Conservation (phyloP, 352 stramenopile species). For the Globisporangium megalacanthum region DNA sequence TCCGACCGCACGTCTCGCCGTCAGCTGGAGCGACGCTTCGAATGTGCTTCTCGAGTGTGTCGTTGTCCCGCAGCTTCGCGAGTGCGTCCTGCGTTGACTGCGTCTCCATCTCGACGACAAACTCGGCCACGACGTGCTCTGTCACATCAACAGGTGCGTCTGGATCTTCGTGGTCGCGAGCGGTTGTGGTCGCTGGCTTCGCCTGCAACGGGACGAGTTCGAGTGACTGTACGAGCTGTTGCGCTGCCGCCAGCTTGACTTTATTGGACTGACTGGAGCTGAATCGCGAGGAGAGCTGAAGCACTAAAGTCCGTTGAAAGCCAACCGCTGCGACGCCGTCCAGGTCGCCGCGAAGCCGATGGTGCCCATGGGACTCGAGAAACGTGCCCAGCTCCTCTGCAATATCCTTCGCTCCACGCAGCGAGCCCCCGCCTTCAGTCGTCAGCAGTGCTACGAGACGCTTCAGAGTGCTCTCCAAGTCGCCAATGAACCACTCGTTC, state of each 20-base stretch:
- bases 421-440: slow-evolving; percentile 8
- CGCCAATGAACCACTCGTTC: slow-evolving; percentile 19
- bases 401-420: slow-evolving; percentile 19
- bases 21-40: slow-evolving; percentile 10
- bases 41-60: slow-evolving; percentile 14
- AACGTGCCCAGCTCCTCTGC: slow-evolving; percentile 7
- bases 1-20: slow-evolving; percentile 10
- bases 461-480: slow-evolving; percentile 11
- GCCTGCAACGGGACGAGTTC: slow-evolving; percentile 2
- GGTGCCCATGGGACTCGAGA: background rate
- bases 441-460: slow-evolving; percentile 13
- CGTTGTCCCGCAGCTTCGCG: slow-evolving; percentile 3
- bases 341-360: background rate
- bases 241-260: background rate
- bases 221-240: slow-evolving; percentile 5
- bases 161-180: background rate
- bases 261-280: background rate
- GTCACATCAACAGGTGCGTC: background rate
- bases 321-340: background rate
- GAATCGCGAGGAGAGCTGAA: slow-evolving; percentile 5
- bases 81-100: slow-evolving; percentile 17
- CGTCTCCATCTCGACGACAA: slow-evolving; percentile 5
- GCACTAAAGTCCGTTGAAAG: background rate
- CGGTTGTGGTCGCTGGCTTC: background rate
- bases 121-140: slow-evolving; percentile 6